Percentiles rank a stretch among this genome's conserved stretches.
These are phyloP conservation scores for Bipolaris victoriae DNA, from an alignment of 2,329 filamentous ascomycete species.

Conservation along the genomic window DNA sequence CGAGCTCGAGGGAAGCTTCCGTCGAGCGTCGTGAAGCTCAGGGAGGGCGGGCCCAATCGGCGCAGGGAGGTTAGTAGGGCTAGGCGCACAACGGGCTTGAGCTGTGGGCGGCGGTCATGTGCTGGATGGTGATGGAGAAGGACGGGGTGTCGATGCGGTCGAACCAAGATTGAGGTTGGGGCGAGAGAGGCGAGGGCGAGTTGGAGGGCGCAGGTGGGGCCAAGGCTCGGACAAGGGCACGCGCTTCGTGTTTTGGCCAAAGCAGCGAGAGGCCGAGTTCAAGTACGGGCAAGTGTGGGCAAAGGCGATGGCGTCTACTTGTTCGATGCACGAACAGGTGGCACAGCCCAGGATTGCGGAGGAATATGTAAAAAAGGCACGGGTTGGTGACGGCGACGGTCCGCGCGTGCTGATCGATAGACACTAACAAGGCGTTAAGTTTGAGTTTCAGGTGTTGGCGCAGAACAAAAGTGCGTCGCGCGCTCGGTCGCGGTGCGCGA, in stretches of 20 bases:
- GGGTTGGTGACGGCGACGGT: slow-evolving; percentile 7
- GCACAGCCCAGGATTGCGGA: slow-evolving; percentile 8
- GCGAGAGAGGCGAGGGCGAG: background rate
- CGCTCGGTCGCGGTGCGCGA: slow-evolving; percentile 1
- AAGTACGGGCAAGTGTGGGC: background rate
- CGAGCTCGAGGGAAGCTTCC: slow-evolving; percentile 36
- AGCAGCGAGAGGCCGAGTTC: background rate
- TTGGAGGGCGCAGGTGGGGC: slow-evolving; percentile 10
- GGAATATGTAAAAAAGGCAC: slow-evolving; percentile 8
- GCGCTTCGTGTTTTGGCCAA: slow-evolving; percentile 4
- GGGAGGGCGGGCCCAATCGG: slow-evolving; percentile 30
- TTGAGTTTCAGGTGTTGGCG: slow-evolving; percentile 16
- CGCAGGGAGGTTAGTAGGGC: slow-evolving; percentile 15
- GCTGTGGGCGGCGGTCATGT: slow-evolving; percentile 11
- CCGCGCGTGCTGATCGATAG: slow-evolving; percentile 17
- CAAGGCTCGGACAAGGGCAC: slow-evolving; percentile 16
- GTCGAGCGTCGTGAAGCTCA: slow-evolving; percentile 24
- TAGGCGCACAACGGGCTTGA: slow-evolving; percentile 23
- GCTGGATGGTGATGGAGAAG: slow-evolving; percentile 8
- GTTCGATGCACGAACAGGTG: slow-evolving; percentile 8
- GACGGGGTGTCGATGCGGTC: slow-evolving; percentile 11
- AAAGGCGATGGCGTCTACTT: background rate
- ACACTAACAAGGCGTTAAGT: slow-evolving; percentile 13
- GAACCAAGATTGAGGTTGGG: slow-evolving; percentile 15
- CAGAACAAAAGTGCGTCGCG: slow-evolving; percentile 13